phyloP scores from a whole-genome alignment of 495 filamentous ascomycete genomes.

The Diplogelasinospora grovesii region DNA sequence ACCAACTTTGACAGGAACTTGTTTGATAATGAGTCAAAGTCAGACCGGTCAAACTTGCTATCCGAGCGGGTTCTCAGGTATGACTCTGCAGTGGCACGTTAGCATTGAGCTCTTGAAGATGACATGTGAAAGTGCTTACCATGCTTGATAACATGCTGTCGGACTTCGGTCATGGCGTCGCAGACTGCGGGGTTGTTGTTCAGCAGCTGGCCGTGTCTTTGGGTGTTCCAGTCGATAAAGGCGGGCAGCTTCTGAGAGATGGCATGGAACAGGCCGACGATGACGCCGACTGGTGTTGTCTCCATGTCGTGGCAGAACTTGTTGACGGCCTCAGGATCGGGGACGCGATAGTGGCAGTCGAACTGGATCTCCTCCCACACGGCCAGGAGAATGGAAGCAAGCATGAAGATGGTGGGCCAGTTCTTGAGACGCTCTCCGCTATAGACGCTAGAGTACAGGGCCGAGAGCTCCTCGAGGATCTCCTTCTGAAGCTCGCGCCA shows the following conservation, averaged over 20 bases:
- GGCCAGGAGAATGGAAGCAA: constrained; percentile 79
- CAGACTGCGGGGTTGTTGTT: constrained; percentile 85
- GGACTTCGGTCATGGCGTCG: constrained; percentile 89
- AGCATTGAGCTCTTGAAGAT: background rate
- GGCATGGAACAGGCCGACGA: constrained; percentile 88
- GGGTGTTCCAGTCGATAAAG: constrained; percentile 85
- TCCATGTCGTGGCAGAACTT: constrained; percentile 97
- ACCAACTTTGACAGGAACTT: constrained; percentile 92
- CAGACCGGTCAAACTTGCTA: constrained; percentile 73
- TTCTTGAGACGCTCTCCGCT: constrained; percentile 90
- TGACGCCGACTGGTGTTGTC: constrained; percentile 84
- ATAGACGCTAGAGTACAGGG: constrained; percentile 87
- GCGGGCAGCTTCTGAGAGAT: constrained; percentile 90
- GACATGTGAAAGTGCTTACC: constrained; percentile 49
- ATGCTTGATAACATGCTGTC: constrained; percentile 79
- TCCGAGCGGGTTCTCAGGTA: constrained; percentile 50
- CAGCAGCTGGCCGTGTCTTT: constrained; percentile 77
- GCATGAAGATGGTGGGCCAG: constrained; percentile 95
- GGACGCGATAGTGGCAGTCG: constrained; percentile 86
- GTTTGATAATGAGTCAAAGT: constrained; percentile 91
- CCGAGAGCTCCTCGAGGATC: constrained; percentile 82
- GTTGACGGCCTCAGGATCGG: constrained; percentile 70
- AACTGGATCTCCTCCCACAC: constrained; percentile 98
- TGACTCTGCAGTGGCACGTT: constrained; percentile 34
- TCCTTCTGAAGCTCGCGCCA: constrained; percentile 95